Percentiles rank a stretch among this genome's conserved stretches.
Evolutionary conservation across 2,329 filamentous ascomycete species (phyloP).

Genomic region (Dendryphion nanum): DNA sequence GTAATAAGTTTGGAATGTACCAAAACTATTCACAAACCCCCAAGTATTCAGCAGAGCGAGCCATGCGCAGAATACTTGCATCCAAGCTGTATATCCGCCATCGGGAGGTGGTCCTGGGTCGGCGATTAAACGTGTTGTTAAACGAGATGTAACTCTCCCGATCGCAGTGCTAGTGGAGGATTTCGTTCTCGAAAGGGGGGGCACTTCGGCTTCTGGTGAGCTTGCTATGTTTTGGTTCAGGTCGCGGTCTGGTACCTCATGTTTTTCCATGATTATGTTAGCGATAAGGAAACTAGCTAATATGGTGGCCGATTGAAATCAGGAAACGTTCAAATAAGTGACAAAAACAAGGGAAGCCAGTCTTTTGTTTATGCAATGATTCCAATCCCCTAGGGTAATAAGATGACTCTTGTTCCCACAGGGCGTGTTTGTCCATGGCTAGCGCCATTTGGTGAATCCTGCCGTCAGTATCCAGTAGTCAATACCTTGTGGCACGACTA

Average conservation of each 20-base stretch:
- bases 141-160: constrained; percentile 30
- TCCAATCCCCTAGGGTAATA: no score
- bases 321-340: no score
- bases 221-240: constrained; percentile 3
- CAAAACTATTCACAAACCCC: constrained; percentile 44
- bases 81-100: constrained; percentile 40
- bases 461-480: no score
- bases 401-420: no score
- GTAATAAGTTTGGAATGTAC: constrained; percentile 51
- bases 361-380: no score
- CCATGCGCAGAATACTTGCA: constrained; percentile 31
- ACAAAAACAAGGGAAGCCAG: no score
- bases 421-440: no score
- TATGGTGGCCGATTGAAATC: no score
- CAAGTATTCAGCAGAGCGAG: constrained; percentile 35
- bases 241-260: constrained; percentile 8
- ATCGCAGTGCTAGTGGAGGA: constrained; percentile 14
- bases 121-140: constrained; percentile 30
- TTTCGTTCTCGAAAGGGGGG: constrained; percentile 11
- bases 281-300: background rate
- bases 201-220: constrained; percentile 4
- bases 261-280: constrained; percentile 10
- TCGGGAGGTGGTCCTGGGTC: constrained; percentile 42
- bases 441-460: no score
- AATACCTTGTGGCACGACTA: no score